Percentiles rank a stretch among this genome's conserved stretches.
phyloP scores from a whole-genome alignment of 1,139 yeast species.

The Suhomyces panamericanus region DNA sequence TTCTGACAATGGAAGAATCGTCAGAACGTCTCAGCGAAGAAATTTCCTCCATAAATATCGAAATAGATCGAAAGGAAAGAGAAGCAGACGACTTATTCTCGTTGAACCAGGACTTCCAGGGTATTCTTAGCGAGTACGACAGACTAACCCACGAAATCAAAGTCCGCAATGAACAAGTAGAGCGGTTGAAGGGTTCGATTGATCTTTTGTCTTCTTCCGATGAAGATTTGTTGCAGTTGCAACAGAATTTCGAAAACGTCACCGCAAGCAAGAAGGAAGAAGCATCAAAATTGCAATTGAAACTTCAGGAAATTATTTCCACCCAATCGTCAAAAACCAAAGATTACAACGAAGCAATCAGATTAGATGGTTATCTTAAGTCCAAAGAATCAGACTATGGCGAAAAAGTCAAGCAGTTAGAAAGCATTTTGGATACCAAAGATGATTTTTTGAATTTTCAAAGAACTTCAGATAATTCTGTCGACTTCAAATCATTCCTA shows the following conservation, averaged over 20 bases:
- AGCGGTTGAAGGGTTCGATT: slow-evolving; percentile 46
- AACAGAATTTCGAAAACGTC: slow-evolving; percentile 54
- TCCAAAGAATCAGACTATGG: slow-evolving; percentile 45
- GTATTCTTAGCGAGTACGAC: slow-evolving; percentile 63
- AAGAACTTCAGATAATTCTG: background rate
- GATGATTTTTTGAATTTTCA: background rate
- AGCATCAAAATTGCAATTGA: slow-evolving; percentile 35
- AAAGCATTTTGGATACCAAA: slow-evolving; percentile 15
- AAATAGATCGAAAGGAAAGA: slow-evolving; percentile 53
- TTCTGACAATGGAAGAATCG: slow-evolving; percentile 44
- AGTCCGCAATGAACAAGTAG: slow-evolving; percentile 49
- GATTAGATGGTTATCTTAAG: slow-evolving; percentile 63
- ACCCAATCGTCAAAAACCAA: slow-evolving; percentile 25
- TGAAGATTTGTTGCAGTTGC: slow-evolving; percentile 48
- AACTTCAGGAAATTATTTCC: slow-evolving; percentile 17
- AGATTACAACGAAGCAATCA: slow-evolving; percentile 41
- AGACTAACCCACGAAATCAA: slow-evolving; percentile 50
- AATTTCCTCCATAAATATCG: slow-evolving; percentile 45
- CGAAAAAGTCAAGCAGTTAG: slow-evolving; percentile 24
- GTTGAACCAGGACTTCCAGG: slow-evolving; percentile 80
- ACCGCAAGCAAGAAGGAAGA: slow-evolving; percentile 12
- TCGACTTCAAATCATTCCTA: background rate
- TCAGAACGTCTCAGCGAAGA: slow-evolving; percentile 50
- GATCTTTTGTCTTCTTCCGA: slow-evolving; percentile 45
- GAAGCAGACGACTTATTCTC: slow-evolving; percentile 68